A percentile compares a stretch with the other conserved stretches of the same genome.
Conservation (phyloP, 2,329 filamentous ascomycete genomes). For the Aureobasidium sp. region DNA sequence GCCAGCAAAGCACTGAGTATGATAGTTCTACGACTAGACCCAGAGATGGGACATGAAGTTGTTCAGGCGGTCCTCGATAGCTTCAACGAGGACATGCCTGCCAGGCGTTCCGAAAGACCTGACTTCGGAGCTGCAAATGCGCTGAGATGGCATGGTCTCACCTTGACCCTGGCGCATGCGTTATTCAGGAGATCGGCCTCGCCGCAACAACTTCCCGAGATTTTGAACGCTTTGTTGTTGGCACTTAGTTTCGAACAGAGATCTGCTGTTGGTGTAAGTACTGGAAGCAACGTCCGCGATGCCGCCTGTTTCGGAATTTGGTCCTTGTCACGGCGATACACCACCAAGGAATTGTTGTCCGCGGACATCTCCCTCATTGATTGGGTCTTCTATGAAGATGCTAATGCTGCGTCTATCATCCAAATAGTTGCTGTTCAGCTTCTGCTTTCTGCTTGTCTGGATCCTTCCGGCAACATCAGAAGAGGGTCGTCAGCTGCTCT, state of each 20-base stretch:
- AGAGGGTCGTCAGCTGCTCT: constrained; percentile 87
- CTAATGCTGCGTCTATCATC: constrained; percentile 26
- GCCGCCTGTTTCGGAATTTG: constrained; percentile 95
- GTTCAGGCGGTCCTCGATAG: constrained; percentile 74
- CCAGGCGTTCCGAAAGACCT: constrained; percentile 31
- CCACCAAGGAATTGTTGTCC: constrained; percentile 63
- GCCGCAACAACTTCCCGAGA: constrained; percentile 57
- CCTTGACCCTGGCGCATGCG: constrained; percentile 77
- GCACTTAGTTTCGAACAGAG: constrained; percentile 85
- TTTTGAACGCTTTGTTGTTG: constrained; percentile 67
- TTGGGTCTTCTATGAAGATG: background rate
- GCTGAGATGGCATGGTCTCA: constrained; percentile 85
- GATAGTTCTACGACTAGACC: constrained; percentile 69
- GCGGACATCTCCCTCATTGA: constrained; percentile 36
- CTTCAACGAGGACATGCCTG: constrained; percentile 53
- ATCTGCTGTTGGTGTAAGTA: constrained; percentile 71
- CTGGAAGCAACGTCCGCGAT: constrained; percentile 86
- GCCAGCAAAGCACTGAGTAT: constrained; percentile 89
- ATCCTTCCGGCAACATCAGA: constrained; percentile 87
- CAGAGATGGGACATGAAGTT: constrained; percentile 76
- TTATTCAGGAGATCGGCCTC: constrained; percentile 79
- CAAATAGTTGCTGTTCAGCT: constrained; percentile 72
- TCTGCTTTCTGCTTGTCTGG: constrained; percentile 71
- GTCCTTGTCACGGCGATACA: constrained; percentile 82
- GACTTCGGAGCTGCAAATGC: constrained; percentile 71